Percentiles rank a stretch among this genome's conserved stretches.
Conservation (phyloP, 2,329 filamentous ascomycete species). For the Hypoxylon sp. region DNA sequence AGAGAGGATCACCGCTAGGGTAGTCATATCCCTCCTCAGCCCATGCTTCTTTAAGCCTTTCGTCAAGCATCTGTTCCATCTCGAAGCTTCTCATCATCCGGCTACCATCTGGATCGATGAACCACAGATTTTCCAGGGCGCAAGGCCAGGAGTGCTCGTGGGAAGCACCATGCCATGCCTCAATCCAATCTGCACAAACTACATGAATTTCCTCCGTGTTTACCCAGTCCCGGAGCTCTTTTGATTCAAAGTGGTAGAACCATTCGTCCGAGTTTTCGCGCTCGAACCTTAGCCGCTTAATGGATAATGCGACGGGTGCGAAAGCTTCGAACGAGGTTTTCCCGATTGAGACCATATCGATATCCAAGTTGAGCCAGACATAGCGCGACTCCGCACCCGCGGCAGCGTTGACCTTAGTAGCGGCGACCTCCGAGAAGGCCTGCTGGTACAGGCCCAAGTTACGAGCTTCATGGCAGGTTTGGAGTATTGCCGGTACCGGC, state of each 20-base stretch:
- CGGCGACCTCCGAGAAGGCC: constrained; percentile 31
- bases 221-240: constrained; percentile 12
- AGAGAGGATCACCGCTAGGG: too few relatives aligned
- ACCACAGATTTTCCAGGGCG: constrained; percentile 31
- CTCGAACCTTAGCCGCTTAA: constrained; percentile 35
- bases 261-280: constrained; percentile 30
- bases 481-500: constrained; percentile 38
- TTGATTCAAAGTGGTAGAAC: constrained; percentile 27
- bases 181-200: constrained; percentile 29
- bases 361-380: constrained; percentile 44
- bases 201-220: constrained; percentile 37
- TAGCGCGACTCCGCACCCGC: constrained; percentile 30
- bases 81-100: constrained; percentile 31
- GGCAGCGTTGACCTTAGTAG: constrained; percentile 4
- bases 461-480: constrained; percentile 43
- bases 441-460: constrained; percentile 35
- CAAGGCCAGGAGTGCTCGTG: constrained; percentile 36
- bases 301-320: constrained; percentile 24
- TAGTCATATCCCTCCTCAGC: too few relatives aligned
- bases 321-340: constrained; percentile 9
- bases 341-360: constrained; percentile 44
- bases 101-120: constrained; percentile 31
- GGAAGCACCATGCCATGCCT: constrained; percentile 30
- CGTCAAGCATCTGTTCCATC: constrained; percentile 24
- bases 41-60: too few relatives aligned